These are phyloP conservation scores for Wallemia mellicola DNA, from an alignment of 1,284 basidiomycete species.

Conservation along the genomic window DNA sequence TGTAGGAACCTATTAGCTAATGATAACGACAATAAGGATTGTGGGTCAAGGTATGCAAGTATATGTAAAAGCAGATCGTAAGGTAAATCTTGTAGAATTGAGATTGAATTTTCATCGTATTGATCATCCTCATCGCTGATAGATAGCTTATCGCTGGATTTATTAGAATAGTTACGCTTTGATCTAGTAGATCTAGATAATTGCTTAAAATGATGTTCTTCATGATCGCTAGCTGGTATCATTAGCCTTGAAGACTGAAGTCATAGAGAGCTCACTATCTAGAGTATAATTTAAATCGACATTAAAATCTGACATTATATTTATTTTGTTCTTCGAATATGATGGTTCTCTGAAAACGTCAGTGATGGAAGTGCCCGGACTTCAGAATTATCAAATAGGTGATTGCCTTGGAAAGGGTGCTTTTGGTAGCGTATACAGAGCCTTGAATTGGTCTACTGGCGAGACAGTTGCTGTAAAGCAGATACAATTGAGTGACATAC, in stretches of 20 bases:
- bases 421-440: slow-evolving; percentile 17
- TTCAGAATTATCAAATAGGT: neutral
- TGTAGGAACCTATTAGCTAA: neutral
- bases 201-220: too few species aligned
- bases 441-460: slow-evolving; percentile 82
- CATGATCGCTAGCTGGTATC: too few species aligned
- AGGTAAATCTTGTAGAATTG: neutral
- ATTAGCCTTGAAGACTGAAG: too few species aligned
- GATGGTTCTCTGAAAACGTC: too few species aligned
- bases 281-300: too few species aligned
- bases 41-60: neutral
- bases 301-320: too few species aligned
- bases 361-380: neutral
- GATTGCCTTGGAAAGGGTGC: slow-evolving; percentile 6
- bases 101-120: neutral
- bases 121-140: neutral
- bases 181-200: too few species aligned
- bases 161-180: too few species aligned
- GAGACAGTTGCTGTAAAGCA: slow-evolving; percentile 90
- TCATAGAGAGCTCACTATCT: too few species aligned
- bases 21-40: neutral
- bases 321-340: too few species aligned
- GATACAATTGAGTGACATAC: slow-evolving; percentile 72
- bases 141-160: neutral
- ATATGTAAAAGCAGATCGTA: neutral